A percentile compares a stretch with the other conserved stretches of the same genome.
These are phyloP conservation scores for Anthoceros angustus DNA, from an alignment of 225 moss, liverwort and hornwort genomes.

Conservation along the genomic window DNA sequence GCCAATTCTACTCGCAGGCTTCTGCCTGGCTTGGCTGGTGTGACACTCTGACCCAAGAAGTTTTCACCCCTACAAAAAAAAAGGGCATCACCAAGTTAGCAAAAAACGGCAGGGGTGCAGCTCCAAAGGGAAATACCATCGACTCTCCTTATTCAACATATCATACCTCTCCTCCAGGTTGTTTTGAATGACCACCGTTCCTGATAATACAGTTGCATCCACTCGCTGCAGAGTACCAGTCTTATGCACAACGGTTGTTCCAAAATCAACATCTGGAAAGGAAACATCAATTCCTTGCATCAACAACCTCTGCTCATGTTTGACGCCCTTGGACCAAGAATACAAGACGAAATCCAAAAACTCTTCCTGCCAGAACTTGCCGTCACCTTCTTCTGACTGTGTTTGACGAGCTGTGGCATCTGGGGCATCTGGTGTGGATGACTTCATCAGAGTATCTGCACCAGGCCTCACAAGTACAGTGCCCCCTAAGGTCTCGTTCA, in stretches of 20 bases:
- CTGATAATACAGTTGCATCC: conserved; percentile 12
- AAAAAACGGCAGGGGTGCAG: neutral
- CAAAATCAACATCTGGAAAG: conserved; percentile 26
- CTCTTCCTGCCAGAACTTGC: conserved; percentile 12
- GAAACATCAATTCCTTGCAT: neutral
- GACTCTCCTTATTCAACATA: neutral
- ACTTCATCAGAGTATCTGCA: conserved; percentile 43
- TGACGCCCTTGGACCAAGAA: neutral
- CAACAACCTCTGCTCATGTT: neutral
- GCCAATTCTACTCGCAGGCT: neutral
- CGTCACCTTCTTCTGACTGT: neutral
- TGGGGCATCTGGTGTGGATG: conserved; percentile 16
- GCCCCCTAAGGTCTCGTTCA: conserved; percentile 80
- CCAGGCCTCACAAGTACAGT: conserved; percentile 67
- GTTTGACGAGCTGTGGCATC: conserved; percentile 9
- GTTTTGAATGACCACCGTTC: conserved; percentile 5
- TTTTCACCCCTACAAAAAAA: neutral
- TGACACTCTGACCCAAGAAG: neutral
- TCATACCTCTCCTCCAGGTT: conserved; percentile 1
- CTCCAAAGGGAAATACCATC: neutral
- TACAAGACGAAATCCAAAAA: neutral
- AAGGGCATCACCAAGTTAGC: neutral
- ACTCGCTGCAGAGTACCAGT: conserved; percentile 14
- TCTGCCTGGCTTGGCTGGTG: conserved; percentile 2
- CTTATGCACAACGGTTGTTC: conserved; percentile 37